phyloP scores from a whole-genome alignment of 2,329 filamentous ascomycete genomes.

The Keithomyces neogunnii region DNA sequence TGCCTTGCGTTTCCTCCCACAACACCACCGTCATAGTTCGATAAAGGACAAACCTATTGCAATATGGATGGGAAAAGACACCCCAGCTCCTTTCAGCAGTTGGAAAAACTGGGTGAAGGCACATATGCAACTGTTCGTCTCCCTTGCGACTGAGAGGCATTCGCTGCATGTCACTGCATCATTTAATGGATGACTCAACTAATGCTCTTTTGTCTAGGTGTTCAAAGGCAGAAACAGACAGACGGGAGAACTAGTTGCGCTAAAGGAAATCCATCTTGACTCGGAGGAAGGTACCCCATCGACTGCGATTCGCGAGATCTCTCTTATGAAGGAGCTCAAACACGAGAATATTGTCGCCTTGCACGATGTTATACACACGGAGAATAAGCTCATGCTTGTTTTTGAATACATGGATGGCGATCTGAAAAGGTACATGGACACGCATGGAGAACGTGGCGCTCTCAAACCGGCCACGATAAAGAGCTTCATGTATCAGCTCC shows the following conservation, averaged over 20 bases:
- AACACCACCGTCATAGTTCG: neutral
- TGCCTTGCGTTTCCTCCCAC: neutral
- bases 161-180: neutral
- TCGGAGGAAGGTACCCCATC: conserved; percentile 96
- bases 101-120: conserved; percentile 97
- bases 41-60: neutral
- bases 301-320: conserved; percentile 96
- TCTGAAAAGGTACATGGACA: conserved; percentile 98
- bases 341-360: conserved; percentile 97
- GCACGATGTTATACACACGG: conserved; percentile 98
- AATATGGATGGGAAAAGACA: conserved; percentile 74
- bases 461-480: conserved; percentile 89
- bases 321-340: conserved; percentile 98
- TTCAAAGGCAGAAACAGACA: conserved; percentile 98
- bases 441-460: conserved; percentile 77
- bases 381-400: conserved; percentile 99
- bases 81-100: conserved; percentile 96
- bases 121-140: conserved; percentile 87
- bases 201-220: conserved; percentile 48
- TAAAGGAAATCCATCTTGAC: conserved; percentile 98
- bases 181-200: conserved; percentile 5
- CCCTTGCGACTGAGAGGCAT: neutral
- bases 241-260: conserved; percentile 89
- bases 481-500: conserved; percentile 97
- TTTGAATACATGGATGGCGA: conserved; percentile 99